Evolutionary conservation across 2,329 filamentous ascomycete genomes (phyloP).

Genomic region (Aspergillus sp.): DNA sequence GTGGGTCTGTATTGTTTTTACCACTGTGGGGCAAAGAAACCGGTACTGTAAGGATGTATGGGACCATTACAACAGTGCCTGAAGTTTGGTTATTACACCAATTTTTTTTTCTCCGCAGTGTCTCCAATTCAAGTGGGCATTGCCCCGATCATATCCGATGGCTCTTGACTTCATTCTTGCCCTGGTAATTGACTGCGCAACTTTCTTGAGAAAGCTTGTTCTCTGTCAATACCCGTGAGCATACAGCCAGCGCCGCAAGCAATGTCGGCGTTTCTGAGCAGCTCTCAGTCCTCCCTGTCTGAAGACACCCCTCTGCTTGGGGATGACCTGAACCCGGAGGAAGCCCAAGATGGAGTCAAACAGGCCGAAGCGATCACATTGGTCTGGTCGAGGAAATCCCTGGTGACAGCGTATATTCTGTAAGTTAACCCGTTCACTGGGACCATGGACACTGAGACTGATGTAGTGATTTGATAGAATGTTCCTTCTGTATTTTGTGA

Average conservation of each 20-base stretch:
- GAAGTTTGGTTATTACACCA: neutral
- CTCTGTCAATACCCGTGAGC: neutral
- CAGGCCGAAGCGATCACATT: constrained; percentile 52
- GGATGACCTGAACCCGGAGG: neutral
- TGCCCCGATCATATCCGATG: constrained; percentile 6
- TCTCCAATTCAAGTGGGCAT: neutral
- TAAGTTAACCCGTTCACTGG: constrained; percentile 27
- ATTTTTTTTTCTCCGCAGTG: neutral
- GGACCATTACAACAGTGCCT: neutral
- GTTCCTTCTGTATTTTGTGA: constrained; percentile 49
- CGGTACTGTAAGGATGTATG: neutral
- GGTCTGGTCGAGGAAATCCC: constrained; percentile 47
- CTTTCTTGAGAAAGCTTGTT: neutral
- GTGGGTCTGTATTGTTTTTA: neutral
- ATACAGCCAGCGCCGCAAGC: neutral
- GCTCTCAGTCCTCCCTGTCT: constrained; percentile 1
- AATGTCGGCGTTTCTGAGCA: constrained; percentile 1
- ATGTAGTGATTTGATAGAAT: constrained; percentile 37
- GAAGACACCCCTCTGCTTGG: constrained; percentile 8
- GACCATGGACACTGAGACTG: neutral
- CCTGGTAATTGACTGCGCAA: neutral
- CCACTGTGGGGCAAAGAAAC: neutral
- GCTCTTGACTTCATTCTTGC: neutral
- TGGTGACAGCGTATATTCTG: constrained; percentile 46
- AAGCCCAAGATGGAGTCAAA: constrained; percentile 44